Base-by-base conservation (phyloP, 208 protist genomes). In the Histomonas meleagridis region DNA sequence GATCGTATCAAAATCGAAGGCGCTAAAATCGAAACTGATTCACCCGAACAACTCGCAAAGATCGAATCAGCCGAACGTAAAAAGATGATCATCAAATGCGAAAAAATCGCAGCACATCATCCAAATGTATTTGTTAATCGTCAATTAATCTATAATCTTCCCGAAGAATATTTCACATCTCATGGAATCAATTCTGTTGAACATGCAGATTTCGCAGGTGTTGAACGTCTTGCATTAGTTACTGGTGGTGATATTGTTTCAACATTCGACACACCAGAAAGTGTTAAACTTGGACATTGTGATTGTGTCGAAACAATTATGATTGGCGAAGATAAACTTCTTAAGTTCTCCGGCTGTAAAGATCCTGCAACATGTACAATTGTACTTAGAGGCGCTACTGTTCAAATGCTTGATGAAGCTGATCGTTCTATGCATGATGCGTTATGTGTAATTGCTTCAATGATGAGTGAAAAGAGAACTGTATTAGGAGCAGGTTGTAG, bases 71-170 rank as follows among this genome's bases (percentile, higher is more conserved):
- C 97, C n/a, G 98, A 99, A 95, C 97, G 97, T 91, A 95, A 94
- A 5, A 96, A 96, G 90, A 98, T 97, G 96, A 94, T 95, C 18
- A 53, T 62, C 28, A 98, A 98, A 92, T 97, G 97, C 93, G 96
- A 98, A 92, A 97, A 98, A 92, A 96, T 96, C 43, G 46, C 91
- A 32, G 49, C 32, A 49, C 76, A 93, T 32, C 65, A 91, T 18
- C 51, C 65, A 86, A 79, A 81, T 94, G 96, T 97, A 92, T 99
- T 99, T 94, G 98, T 99, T 94, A 99, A 99, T 94, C 95, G 98
- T 62, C 98, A 99, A 95, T 95, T 99, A 18, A 99, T 99, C 92
- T 99, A 99, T 95, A 98, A 99, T 95, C 97, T 98, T 92, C 98
- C 98, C 32, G 97, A 99, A 94, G 97, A 99, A 94, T 96, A 98